Evolutionary conservation across 2,329 filamentous ascomycete species (phyloP), one percentile per base, ranked within the genome.

Genomic region (Neonectria magnoliae): DNA sequence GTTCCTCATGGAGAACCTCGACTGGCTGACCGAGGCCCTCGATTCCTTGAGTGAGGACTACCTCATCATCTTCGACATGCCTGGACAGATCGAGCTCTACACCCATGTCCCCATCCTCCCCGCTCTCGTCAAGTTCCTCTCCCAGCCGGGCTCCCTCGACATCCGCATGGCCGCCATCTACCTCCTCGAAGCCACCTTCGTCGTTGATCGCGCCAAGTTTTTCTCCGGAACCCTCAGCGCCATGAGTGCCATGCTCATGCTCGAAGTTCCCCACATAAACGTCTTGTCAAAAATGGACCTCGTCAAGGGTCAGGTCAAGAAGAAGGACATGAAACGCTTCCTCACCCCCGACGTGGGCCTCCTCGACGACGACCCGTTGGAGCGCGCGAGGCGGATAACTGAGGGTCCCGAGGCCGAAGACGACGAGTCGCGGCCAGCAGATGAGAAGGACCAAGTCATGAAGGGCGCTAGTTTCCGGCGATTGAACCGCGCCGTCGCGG

Each of bases 171-270:
- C 95, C 78, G 96, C 96, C 47, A 89, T 95, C 10, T 99, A 98
- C 79, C 88, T 99, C 33, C 90, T 99, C 68, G 96, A 99, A 80
- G 93, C 93, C 13, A 98, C 94, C 9, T 99, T 98, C 78, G 91
- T 98, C 74, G 89, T 98, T 67, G 96, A 99, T 81, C 91, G 93
- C 65, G 93, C 96, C 75, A 99, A 98, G 82, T 99, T 97, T 85
- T 98, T 99, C 80, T 91, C 96, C 0, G 96, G 96, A 13, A 97
- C 96, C 0, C 84, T 99, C 65, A 96, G 92, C 76, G 96, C 96
- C 69, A 98, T 99, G 96, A 97, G 93, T 75, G 94, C 96, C 69
- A 99, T 99, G 96, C 89, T 99, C 75, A 96, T 98, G 93, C 88
- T 99, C 68, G 96, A 98, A 81, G 89, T 98, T 69, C 96, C 96